Evolutionary conservation across 1,284 basidiomycete species (phyloP).

Genomic region (Apiotrichum porosum): DNA sequence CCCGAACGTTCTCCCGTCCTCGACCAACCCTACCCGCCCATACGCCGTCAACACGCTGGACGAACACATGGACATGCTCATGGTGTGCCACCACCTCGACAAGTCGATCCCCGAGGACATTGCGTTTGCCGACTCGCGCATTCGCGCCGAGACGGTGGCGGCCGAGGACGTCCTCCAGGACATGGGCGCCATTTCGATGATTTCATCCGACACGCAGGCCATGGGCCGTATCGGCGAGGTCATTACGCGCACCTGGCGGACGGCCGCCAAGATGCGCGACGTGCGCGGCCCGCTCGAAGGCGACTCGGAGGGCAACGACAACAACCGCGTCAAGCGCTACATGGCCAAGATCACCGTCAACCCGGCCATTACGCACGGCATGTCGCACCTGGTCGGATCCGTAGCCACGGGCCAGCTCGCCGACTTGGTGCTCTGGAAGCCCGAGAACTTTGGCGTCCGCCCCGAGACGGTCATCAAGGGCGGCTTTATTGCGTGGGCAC

Average conservation of each 20-base stretch:
- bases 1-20: conserved; percentile 89
- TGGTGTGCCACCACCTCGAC: conserved; percentile 87
- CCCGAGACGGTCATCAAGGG: conserved; percentile 93
- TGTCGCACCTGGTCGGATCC: conserved; percentile 81
- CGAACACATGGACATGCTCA: conserved; percentile 97
- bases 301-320: conserved; percentile 66
- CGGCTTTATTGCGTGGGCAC: conserved; percentile 85
- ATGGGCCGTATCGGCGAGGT: conserved; percentile 99
- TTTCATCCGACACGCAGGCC: conserved; percentile 90
- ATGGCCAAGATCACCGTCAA: conserved; percentile 97
- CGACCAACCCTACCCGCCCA: conserved; percentile 94
- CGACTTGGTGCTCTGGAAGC: conserved; percentile 92
- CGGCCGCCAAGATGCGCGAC: conserved; percentile 89
- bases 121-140: conserved; percentile 94
- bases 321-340: conserved; percentile 95
- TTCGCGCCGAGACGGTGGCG: conserved; percentile 92
- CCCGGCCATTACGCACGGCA: conserved; percentile 94
- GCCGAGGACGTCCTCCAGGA: conserved; percentile 98
- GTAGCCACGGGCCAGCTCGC: conserved; percentile 78
- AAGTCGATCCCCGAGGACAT: conserved; percentile 87
- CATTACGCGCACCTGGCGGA: conserved; percentile 87
- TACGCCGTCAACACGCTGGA: conserved; percentile 90
- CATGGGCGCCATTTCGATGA: conserved; percentile 90
- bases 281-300: conserved; percentile 70
- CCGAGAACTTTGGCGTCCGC: conserved; percentile 83